Evolutionary conservation across 306 rosid genomes (phyloP), one percentile per base, ranked within the genome.

Genomic region (Sicyos edulis): DNA sequence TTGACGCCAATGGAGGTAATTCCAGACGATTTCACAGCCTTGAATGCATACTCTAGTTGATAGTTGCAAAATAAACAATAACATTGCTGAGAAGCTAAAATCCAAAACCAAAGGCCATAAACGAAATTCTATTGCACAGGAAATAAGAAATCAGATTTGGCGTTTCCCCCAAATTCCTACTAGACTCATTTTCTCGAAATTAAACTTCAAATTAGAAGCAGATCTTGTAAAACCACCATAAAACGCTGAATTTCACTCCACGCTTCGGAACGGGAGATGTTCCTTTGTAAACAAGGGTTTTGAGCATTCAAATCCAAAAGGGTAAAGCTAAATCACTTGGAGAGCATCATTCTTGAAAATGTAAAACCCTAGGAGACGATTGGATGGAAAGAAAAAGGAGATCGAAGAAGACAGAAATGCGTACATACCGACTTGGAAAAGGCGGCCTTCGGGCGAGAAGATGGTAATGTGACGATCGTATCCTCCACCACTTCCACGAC

Each of bases 371-470:
- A 29, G 8, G 8, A 54, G 34, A n/a, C 40, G 55, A 5, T 72
- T 22, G 54, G 65, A 72, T 56, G 14, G 54, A 72, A 72, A 72
- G 42, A 56, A 13, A 29, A 66, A 64, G 3, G 17, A 44, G 67
- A 58, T 32, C 56, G 54, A 26, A 44, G 67, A 54, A 9, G 45
- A 7, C 21, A 47, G 72, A 47, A 42, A 20, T 15, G 37, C 24
- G 20, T 12, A 53, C 85, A 47, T 78, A 84, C 87, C 87, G 32
- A 84, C 87, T 84, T 84, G 99, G 68, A 95, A 95, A 53, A 95
- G 91, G 68, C 99, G 99, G 4, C 99, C 99, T 70, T 95, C 99
- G 0, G 99, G 99, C 10, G 99, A 95, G 92, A 93, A 95, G 60
- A 95, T 95, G 16, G 99, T 95, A 80, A 95, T 95, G 78, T 95